These are phyloP conservation scores for Pythium myriotylum DNA, from an alignment of 352 stramenopile species.

Conservation along the genomic window DNA sequence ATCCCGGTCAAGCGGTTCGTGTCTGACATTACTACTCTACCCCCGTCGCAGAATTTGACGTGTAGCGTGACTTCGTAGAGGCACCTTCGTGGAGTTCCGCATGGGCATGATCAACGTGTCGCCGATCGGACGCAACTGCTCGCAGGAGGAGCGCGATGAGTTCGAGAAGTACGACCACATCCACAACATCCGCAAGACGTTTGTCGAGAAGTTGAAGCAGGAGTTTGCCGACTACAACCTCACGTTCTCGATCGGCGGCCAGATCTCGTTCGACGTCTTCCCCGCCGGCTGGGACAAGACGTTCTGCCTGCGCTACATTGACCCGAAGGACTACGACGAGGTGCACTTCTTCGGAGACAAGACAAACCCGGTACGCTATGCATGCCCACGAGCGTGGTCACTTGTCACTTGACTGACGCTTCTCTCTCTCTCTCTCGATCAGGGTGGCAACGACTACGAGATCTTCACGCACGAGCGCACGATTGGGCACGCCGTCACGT, in stretches of 20 bases:
- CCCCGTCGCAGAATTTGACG: not conserved
- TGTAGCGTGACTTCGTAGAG: conserved; percentile 38
- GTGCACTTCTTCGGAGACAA: conserved; percentile 99
- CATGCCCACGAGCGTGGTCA: too few species aligned
- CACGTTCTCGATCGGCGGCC: conserved; percentile 98
- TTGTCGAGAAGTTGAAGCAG: conserved; percentile 95
- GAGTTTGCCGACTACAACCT: conserved; percentile 96
- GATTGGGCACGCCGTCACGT: conserved; percentile 97
- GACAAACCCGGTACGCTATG: conserved; percentile 83
- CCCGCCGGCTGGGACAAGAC: conserved; percentile 99
- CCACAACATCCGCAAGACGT: conserved; percentile 93
- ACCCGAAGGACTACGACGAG: conserved; percentile 96
- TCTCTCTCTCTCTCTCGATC: not conserved
- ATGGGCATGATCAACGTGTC: conserved; percentile 99
- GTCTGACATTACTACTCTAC: too few species aligned
- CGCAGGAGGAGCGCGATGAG: conserved; percentile 96
- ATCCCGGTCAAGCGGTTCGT: conserved; percentile 95
- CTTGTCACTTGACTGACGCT: not conserved
- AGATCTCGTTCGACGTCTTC: conserved; percentile 99
- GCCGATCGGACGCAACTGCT: conserved; percentile 98
- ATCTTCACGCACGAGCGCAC: conserved; percentile 97
- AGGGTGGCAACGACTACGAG: conserved; percentile 98
- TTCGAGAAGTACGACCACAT: conserved; percentile 98
- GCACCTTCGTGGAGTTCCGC: conserved; percentile 99
- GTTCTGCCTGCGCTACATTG: conserved; percentile 96